These are phyloP conservation scores for Pichia membranifaciens DNA, from an alignment of 805 yeast species.

Conservation along the genomic window DNA sequence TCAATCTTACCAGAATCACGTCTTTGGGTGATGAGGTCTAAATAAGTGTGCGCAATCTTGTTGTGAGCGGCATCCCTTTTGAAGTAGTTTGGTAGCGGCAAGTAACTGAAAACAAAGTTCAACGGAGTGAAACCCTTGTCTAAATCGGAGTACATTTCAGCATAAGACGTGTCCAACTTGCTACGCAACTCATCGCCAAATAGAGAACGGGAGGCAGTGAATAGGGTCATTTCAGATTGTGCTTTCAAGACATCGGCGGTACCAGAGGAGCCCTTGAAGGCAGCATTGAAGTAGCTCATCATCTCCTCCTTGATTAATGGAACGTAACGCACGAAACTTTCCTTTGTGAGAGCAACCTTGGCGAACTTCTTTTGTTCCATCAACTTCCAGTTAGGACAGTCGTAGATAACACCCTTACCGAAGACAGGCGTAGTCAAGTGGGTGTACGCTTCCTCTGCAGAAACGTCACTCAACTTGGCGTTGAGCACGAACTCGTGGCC, in stretches of 20 bases:
- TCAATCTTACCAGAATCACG: constrained; percentile 66
- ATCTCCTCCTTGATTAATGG: constrained; percentile 84
- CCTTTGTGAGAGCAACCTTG: constrained; percentile 80
- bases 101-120: constrained; percentile 90
- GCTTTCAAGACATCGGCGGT: constrained; percentile 64
- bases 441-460: constrained; percentile 93
- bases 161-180: constrained; percentile 75
- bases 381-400: constrained; percentile 86
- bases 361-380: constrained; percentile 99
- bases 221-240: constrained; percentile 93
- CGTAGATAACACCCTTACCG: constrained; percentile 96
- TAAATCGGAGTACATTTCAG: constrained; percentile 79
- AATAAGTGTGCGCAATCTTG: constrained; percentile 72
- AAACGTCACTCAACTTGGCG: constrained; percentile 81
- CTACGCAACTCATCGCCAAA: constrained; percentile 89
- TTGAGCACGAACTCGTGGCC: constrained; percentile 96
- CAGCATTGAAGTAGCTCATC: constrained; percentile 50
- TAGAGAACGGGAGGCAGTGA: constrained; percentile 89
- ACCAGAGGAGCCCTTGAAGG: constrained; percentile 44
- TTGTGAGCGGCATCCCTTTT: constrained; percentile 85
- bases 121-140: constrained; percentile 96
- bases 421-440: constrained; percentile 99
- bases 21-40: constrained; percentile 70
- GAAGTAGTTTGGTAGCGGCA: constrained; percentile 73
- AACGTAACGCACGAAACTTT: constrained; percentile 77